Percentiles rank a stretch among this genome's conserved stretches.
Evolutionary conservation across 257 asterid genomes (phyloP).

Genomic region (Buddleja alternifolia): DNA sequence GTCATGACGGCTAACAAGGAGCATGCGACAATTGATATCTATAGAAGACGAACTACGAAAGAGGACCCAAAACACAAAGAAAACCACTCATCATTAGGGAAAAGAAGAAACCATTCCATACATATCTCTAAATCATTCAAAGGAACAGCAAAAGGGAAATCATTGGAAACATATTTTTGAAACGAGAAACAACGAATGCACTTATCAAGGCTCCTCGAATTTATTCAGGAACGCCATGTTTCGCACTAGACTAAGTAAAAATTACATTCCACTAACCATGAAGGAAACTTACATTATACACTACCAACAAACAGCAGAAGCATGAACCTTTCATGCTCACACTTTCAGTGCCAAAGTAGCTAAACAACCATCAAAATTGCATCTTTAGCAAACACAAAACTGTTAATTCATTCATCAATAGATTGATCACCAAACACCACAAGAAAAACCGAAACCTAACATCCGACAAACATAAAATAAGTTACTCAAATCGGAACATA

Average conservation of each 20-base stretch:
- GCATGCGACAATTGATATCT: background rate
- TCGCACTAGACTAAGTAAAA: background rate
- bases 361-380: slow-evolving; percentile 33
- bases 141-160: background rate
- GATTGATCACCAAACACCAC: slow-evolving; percentile 17
- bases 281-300: background rate
- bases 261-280: background rate
- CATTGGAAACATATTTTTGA: background rate
- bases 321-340: slow-evolving; percentile 13
- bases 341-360: slow-evolving; percentile 37
- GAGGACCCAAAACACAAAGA: background rate
- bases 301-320: slow-evolving; percentile 24
- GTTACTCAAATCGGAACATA: slow-evolving; percentile 52
- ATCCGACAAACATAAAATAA: slow-evolving; percentile 33
- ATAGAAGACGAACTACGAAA: background rate
- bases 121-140: background rate
- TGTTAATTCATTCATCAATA: slow-evolving; percentile 44
- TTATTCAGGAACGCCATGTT: slow-evolving; percentile 31
- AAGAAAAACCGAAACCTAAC: background rate
- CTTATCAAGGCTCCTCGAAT: slow-evolving; percentile 4
- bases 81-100: background rate
- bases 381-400: slow-evolving; percentile 45
- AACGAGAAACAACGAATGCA: slow-evolving; percentile 2
- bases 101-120: background rate
- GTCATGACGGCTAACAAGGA: background rate